These are phyloP conservation scores for Otatea glauca DNA, from an alignment of 176 grass and related monocot genomes.

Conservation along the genomic window DNA sequence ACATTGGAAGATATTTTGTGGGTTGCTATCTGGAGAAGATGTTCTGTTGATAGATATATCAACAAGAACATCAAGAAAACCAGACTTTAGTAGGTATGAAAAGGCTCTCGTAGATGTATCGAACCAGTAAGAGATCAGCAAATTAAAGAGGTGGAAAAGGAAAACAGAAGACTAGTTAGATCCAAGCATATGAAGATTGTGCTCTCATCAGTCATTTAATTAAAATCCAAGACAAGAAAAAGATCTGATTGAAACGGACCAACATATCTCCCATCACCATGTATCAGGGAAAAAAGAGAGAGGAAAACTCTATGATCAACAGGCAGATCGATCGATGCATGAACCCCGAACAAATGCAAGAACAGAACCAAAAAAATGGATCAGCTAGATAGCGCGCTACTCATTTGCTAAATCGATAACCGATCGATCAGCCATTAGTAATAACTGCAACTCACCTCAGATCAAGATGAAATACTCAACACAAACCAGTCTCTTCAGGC, in stretches of 20 bases:
- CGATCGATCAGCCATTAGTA: neutral
- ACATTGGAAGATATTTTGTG: neutral
- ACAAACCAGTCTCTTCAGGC: slow-evolving; percentile 2
- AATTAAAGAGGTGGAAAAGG: neutral
- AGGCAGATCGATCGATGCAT: slow-evolving; percentile 1
- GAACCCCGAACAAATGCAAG: neutral
- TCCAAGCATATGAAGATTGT: neutral
- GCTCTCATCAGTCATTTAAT: neutral
- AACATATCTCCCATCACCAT: neutral
- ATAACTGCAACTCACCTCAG: slow-evolving; percentile 42
- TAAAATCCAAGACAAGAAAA: neutral
- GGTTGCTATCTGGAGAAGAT: neutral
- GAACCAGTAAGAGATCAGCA: slow-evolving; percentile 1
- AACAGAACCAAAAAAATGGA: neutral
- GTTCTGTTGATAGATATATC: neutral
- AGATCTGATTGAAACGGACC: neutral
- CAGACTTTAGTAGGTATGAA: neutral
- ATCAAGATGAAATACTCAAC: neutral
- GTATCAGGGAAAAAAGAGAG: too few relatives aligned
- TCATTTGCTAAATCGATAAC: neutral
- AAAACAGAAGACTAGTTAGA: neutral
- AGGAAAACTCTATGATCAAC: neutral
- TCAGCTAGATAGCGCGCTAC: neutral
- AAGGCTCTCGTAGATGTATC: neutral
- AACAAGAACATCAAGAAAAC: slow-evolving; percentile 1